A percentile compares a stretch with the other conserved stretches of the same genome.
Evolutionary conservation across 2,329 filamentous ascomycete species (phyloP).

Genomic region (Alternaria metachromatica): DNA sequence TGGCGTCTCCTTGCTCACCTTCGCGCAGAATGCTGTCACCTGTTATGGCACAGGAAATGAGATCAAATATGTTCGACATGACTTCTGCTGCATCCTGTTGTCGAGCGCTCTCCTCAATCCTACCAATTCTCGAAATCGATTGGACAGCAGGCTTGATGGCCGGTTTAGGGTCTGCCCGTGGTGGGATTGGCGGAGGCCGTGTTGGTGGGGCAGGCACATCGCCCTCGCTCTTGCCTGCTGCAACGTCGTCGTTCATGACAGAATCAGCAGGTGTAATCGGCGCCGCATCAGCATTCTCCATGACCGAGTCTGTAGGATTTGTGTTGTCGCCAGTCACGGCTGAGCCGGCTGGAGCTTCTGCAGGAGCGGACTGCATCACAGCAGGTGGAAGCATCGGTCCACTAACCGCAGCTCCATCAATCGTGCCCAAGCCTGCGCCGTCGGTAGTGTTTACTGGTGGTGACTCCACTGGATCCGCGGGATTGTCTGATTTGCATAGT

Average conservation of each 20-base stretch:
- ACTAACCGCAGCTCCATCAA: slow-evolving; percentile 53
- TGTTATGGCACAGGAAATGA: slow-evolving; percentile 86
- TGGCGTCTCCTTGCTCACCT: slow-evolving; percentile 79
- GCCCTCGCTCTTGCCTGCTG: slow-evolving; percentile 25
- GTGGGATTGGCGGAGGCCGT: slow-evolving; percentile 66
- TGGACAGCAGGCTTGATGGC: slow-evolving; percentile 4
- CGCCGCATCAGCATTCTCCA: slow-evolving; percentile 5
- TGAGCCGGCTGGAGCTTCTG: slow-evolving; percentile 1
- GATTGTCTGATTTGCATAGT: slow-evolving; percentile 65
- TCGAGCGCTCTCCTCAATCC: slow-evolving; percentile 64
- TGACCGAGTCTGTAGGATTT: background rate
- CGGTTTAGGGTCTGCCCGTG: slow-evolving; percentile 50
- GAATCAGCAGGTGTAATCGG: slow-evolving; percentile 23
- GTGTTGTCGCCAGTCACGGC: background rate
- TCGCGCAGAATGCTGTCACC: slow-evolving; percentile 69
- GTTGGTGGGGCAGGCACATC: slow-evolving; percentile 48
- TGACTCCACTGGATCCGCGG: slow-evolving; percentile 44
- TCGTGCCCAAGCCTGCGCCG: slow-evolving; percentile 49
- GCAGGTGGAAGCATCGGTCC: slow-evolving; percentile 54
- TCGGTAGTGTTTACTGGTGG: slow-evolving; percentile 54
- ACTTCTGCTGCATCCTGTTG: slow-evolving; percentile 98
- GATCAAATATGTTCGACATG: slow-evolving; percentile 88
- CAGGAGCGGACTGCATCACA: background rate
- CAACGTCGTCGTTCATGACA: slow-evolving; percentile 34
- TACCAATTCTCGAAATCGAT: slow-evolving; percentile 48